Conservation (phyloP, 495 filamentous ascomycete genomes). For the Hyphodiscus hymeniophilus region DNA sequence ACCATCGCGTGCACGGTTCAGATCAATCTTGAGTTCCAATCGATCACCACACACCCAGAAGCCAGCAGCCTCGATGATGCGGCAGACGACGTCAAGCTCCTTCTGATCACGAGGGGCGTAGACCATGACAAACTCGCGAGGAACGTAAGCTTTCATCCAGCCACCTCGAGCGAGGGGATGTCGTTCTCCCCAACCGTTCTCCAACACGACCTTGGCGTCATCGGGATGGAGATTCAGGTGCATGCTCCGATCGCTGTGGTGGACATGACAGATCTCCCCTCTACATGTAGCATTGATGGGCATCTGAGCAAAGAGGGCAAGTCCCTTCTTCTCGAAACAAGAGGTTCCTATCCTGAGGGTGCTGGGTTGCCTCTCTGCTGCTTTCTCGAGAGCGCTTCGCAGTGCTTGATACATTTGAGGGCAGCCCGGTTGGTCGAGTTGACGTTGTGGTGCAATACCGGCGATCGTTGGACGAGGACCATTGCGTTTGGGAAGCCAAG, state of each 20-base stretch:
- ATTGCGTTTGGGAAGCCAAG: constrained; percentile 45
- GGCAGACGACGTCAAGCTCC: constrained; percentile 59
- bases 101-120: constrained; percentile 69
- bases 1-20: neutral
- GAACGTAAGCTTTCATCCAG: constrained; percentile 22
- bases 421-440: constrained; percentile 56
- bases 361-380: constrained; percentile 38
- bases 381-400: constrained; percentile 36
- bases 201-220: constrained; percentile 68
- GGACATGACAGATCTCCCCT: constrained; percentile 76
- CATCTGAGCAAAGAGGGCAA: constrained; percentile 57
- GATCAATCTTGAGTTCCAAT: constrained; percentile 16
- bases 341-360: constrained; percentile 54
- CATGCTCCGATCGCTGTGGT: constrained; percentile 64
- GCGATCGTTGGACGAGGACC: constrained; percentile 55
- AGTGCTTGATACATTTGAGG: constrained; percentile 43
- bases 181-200: constrained; percentile 83
- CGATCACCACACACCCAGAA: constrained; percentile 47
- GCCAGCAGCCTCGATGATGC: constrained; percentile 62
- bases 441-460: constrained; percentile 75
- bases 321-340: constrained; percentile 73
- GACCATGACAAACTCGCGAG: constrained; percentile 49
- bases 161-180: constrained; percentile 67
- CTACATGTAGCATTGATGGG: constrained; percentile 56
- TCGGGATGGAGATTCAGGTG: constrained; percentile 72